phyloP scores from a whole-genome alignment of 257 asterid genomes.

The Solanum ossicruentum region DNA sequence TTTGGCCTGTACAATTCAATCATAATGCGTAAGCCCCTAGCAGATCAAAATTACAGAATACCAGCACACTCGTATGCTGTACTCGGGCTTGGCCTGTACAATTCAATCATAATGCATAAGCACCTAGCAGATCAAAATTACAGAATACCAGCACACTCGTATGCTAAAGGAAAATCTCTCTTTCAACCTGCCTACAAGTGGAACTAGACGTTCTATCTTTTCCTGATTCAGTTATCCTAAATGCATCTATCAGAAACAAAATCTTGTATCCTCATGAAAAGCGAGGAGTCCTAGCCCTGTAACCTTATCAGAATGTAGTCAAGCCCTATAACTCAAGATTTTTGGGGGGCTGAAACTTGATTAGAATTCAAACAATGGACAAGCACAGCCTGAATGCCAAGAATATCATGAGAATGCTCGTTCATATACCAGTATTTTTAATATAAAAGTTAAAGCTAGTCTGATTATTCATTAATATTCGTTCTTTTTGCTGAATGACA shows the following conservation, averaged over 20 bases:
- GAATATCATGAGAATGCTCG: background rate
- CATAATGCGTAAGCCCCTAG: background rate
- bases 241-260: background rate
- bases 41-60: background rate
- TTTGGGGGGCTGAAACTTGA: background rate
- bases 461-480: background rate
- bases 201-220: background rate
- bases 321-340: background rate
- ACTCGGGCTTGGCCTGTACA: conserved; percentile 44
- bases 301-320: background rate
- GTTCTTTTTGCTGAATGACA: background rate
- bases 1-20: conserved; percentile 29
- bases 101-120: background rate
- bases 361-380: background rate
- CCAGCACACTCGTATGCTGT: background rate
- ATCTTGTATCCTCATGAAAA: background rate
- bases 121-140: background rate
- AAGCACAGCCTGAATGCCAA: background rate
- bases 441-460: background rate
- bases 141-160: background rate
- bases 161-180: background rate
- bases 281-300: background rate
- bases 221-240: background rate
- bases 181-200: background rate
- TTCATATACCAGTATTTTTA: background rate